phyloP scores from a whole-genome alignment of 306 rosid species.

The Senna tora region DNA sequence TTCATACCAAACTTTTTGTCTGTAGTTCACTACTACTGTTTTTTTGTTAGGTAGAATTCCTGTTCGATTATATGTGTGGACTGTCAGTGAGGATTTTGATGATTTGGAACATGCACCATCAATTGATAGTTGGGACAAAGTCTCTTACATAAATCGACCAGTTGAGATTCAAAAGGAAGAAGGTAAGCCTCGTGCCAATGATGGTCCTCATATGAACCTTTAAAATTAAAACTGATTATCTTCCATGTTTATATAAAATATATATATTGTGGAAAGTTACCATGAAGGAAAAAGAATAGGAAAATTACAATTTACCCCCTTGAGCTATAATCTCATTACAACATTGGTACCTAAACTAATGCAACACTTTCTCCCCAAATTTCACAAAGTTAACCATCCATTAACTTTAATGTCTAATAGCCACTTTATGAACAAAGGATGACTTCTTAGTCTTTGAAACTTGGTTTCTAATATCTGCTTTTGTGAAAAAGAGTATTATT shows the following conservation, averaged over 20 bases:
- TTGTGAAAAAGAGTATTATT: too few species aligned
- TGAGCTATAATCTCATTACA: too few species aligned
- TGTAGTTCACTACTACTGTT: slow-evolving; percentile 25
- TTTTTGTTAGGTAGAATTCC: slow-evolving; percentile 73
- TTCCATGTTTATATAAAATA: not conserved
- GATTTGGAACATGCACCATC: slow-evolving; percentile 82
- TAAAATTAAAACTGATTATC: slow-evolving; percentile 17
- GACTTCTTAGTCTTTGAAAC: too few species aligned
- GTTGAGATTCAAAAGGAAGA: slow-evolving; percentile 73
- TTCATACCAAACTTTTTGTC: slow-evolving; percentile 21
- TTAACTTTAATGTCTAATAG: too few species aligned
- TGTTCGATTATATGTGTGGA: slow-evolving; percentile 79
- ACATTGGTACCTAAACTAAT: too few species aligned
- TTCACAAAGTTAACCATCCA: too few species aligned
- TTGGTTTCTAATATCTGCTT: too few species aligned
- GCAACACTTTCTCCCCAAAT: too few species aligned
- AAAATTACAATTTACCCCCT: too few species aligned
- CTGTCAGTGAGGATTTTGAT: slow-evolving; percentile 62
- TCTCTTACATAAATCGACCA: slow-evolving; percentile 81
- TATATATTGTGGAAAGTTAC: not conserved
- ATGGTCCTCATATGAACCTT: slow-evolving; percentile 23
- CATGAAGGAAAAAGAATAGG: not conserved
- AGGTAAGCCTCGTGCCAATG: slow-evolving; percentile 52
- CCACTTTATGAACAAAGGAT: too few species aligned
- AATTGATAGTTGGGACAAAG: slow-evolving; percentile 87